Conservation (phyloP, 345 rosid genomes). For the Trapa incisa region DNA sequence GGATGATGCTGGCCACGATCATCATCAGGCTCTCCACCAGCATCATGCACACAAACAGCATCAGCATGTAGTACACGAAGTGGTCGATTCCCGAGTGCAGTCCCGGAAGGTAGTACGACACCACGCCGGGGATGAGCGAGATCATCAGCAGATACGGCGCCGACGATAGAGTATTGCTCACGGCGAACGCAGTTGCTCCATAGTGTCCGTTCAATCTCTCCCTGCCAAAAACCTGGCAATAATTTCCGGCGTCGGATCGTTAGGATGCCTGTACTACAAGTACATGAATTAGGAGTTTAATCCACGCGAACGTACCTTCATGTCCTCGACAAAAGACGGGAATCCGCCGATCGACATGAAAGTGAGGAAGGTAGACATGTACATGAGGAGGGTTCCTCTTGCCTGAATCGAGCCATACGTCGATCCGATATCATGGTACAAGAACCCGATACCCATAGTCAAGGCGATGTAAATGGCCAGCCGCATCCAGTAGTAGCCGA, state of each 20-base stretch:
- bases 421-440: constrained; percentile 8
- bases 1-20: constrained; percentile 2
- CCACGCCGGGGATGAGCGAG: constrained; percentile 29
- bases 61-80: constrained; percentile 18
- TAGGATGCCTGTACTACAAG: too few species aligned
- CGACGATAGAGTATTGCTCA: constrained; percentile 31
- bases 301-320: constrained; percentile 24
- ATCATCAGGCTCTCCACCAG: constrained; percentile 6
- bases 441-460: constrained; percentile 3
- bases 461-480: constrained; percentile 5
- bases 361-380: constrained; percentile 30
- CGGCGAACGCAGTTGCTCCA: constrained; percentile 18
- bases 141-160: constrained; percentile 22
- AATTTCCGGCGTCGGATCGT: too few species aligned
- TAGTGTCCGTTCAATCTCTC: constrained; percentile 57
- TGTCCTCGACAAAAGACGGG: constrained; percentile 50
- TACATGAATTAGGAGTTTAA: too few species aligned
- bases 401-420: constrained; percentile 21
- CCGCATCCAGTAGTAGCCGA: constrained; percentile 15
- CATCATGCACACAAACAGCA: constrained; percentile 17
- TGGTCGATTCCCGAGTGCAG: constrained; percentile 20
- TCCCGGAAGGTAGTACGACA: constrained; percentile 17
- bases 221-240: constrained; percentile 26
- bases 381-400: constrained; percentile 30
- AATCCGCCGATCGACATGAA: constrained; percentile 46